Evolutionary conservation across 345 rosid genomes (phyloP).

Genomic region (Aurinia saxatilis): DNA sequence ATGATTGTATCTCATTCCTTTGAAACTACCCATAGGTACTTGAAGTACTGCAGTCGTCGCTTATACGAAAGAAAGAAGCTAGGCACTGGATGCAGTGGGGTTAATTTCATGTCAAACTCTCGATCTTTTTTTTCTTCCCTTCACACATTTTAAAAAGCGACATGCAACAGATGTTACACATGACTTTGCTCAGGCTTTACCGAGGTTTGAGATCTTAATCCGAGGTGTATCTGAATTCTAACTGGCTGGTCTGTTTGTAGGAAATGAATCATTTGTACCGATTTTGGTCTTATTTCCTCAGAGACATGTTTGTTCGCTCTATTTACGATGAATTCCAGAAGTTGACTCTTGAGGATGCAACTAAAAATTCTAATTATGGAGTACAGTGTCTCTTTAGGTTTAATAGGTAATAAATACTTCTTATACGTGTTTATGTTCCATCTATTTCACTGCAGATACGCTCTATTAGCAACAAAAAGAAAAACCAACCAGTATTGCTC

Average conservation of each 20-base stretch:
- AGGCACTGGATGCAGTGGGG: slow-evolving; percentile 96
- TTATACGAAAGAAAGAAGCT: too few relatives aligned
- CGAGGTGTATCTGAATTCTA: neutral
- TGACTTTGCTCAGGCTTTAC: neutral
- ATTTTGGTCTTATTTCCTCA: slow-evolving; percentile 92
- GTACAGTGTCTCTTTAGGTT: slow-evolving; percentile 94
- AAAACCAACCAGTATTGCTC: neutral
- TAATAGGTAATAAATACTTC: slow-evolving; percentile 56
- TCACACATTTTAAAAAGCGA: neutral
- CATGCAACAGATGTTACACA: neutral
- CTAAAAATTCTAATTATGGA: slow-evolving; percentile 75
- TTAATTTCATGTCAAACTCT: too few relatives aligned
- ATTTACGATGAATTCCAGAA: slow-evolving; percentile 87
- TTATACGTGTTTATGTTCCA: neutral
- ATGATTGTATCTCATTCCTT: slow-evolving; percentile 2
- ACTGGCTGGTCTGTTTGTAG: slow-evolving; percentile 42
- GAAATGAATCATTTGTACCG: slow-evolving; percentile 93
- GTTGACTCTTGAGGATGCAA: slow-evolving; percentile 81
- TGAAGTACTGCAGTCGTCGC: slow-evolving; percentile 86
- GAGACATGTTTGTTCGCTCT: slow-evolving; percentile 63
- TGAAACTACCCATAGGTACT: slow-evolving; percentile 49
- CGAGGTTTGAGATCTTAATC: neutral
- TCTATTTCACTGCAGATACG: neutral
- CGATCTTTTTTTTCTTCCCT: neutral
- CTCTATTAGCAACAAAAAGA: neutral